Evolutionary conservation across 2,329 filamentous ascomycete genomes (phyloP).

Genomic region (Paecilomyces niveus): DNA sequence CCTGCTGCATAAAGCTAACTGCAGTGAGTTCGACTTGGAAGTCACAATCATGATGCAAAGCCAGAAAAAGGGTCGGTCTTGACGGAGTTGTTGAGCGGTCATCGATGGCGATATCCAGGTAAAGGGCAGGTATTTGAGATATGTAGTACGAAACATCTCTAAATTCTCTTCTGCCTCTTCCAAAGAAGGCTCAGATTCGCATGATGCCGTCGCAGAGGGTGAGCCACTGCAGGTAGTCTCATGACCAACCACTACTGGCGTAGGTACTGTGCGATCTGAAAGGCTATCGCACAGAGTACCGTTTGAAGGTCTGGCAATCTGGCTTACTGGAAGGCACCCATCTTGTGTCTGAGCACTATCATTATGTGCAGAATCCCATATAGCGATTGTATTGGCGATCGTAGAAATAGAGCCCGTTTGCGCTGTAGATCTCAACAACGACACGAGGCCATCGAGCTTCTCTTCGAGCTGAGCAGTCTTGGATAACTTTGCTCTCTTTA

Average conservation of each 20-base stretch:
- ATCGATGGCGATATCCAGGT: constrained; percentile 33
- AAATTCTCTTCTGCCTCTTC: constrained; percentile 36
- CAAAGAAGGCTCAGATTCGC: constrained; percentile 12
- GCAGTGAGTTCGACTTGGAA: constrained; percentile 35
- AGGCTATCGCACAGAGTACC: not conserved
- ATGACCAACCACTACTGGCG: not conserved
- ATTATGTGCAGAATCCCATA: not conserved
- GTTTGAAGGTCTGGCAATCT: not conserved
- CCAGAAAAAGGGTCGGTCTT: constrained; percentile 44
- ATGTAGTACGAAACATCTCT: constrained; percentile 35
- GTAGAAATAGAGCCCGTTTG: not conserved
- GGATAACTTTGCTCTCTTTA: constrained; percentile 5
- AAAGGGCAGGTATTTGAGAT: constrained; percentile 41
- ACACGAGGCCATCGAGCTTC: constrained; percentile 20
- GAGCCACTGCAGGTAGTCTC: not conserved
- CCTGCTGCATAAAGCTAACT: constrained; percentile 33
- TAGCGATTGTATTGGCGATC: not conserved
- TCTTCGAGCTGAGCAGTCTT: constrained; percentile 18
- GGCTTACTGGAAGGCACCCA: not conserved
- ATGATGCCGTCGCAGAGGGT: not conserved
- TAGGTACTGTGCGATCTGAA: not conserved
- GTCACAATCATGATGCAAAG: constrained; percentile 44
- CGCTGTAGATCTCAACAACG: constrained; percentile 18
- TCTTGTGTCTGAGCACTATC: not conserved
- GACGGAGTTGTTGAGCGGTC: constrained; percentile 33